Evolutionary conservation across 202 grass and related monocot genomes (phyloP), one percentile per base, ranked within the genome.

Genomic region (Alloteropsis angusta): DNA sequence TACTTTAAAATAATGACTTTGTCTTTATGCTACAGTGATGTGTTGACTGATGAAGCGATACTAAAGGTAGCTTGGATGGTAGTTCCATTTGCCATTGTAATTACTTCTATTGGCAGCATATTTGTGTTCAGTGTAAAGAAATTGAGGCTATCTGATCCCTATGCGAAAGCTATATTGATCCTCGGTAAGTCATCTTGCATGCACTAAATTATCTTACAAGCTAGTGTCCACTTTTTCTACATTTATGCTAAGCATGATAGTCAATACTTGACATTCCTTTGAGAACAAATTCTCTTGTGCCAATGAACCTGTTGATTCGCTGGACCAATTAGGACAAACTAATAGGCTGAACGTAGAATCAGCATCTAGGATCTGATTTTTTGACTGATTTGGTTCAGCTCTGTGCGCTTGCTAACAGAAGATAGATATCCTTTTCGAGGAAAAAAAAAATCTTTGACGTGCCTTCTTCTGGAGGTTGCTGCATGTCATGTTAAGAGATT

Each of bases 11-110:
- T 77, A 17, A 46, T 42, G 43, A 47, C 39, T 56, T 61, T 77
- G 75, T 64, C 68, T 56, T 48, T 74, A 39, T 79, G 75, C 81
- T 92, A 78, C 89, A 95, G 95, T 85, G 83, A 84, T 78, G 72
- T 69, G 54, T 66, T 93, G 71, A 83, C 85, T 71, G 87, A 89
- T 72, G 87, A 83, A 76, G 79, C 71, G 10, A 85, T 93, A 48
- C 76, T 95, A 77, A 98, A 86, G 88, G 73, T 98, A 62, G 89
- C 95, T 84, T 98, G 95, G 95, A 83, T 98, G 85, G 84, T 87
- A 70, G 75, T 98, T 76, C 95, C 95, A 71, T 85, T 95, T 88
- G 90, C 92, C 39, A 71, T 98, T 78, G 76, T 98, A 68, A 74
- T 98, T 88, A 93, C 89, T 82, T 85, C 60, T 65, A 38, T 85